Conservation (phyloP, 1,139 yeast species). For the Yamadazyma blattariae region DNA sequence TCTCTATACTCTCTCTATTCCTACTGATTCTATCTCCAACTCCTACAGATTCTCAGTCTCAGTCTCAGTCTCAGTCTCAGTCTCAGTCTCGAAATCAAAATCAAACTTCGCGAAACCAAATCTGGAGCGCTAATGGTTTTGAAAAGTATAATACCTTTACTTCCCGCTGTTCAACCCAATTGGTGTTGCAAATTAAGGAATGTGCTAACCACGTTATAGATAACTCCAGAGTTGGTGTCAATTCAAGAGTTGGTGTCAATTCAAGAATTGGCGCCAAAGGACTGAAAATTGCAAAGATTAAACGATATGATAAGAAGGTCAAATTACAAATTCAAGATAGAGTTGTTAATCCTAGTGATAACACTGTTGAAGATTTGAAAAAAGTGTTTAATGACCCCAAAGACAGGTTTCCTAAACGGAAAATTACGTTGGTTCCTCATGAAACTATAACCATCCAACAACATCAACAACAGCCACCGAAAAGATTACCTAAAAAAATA, state of each 20-base stretch:
- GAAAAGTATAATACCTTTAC: too few relatives aligned
- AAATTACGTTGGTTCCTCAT: background rate
- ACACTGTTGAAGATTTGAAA: constrained; percentile 15
- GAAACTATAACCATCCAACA: background rate
- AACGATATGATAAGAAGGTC: constrained; percentile 4
- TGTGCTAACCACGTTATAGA: too few relatives aligned
- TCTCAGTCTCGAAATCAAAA: too few relatives aligned
- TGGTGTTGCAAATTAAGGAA: too few relatives aligned
- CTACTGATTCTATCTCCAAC: too few relatives aligned
- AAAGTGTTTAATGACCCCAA: constrained; percentile 11
- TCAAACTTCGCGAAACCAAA: too few relatives aligned
- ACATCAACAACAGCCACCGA: background rate
- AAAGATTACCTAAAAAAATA: background rate
- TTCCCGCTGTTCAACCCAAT: too few relatives aligned
- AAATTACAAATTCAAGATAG: constrained; percentile 3
- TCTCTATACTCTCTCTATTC: background rate
- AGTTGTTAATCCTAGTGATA: constrained; percentile 15
- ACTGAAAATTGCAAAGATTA: background rate
- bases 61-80: too few relatives aligned
- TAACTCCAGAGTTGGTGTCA: too few relatives aligned
- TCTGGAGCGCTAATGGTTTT: background rate
- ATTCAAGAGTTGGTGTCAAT: too few relatives aligned
- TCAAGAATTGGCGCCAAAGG: too few relatives aligned
- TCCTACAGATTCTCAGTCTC: too few relatives aligned
- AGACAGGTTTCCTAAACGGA: background rate